Evolutionary conservation across 352 stramenopile species (phyloP), one percentile per base, ranked within the genome.

Genomic region (Pythium sp.): DNA sequence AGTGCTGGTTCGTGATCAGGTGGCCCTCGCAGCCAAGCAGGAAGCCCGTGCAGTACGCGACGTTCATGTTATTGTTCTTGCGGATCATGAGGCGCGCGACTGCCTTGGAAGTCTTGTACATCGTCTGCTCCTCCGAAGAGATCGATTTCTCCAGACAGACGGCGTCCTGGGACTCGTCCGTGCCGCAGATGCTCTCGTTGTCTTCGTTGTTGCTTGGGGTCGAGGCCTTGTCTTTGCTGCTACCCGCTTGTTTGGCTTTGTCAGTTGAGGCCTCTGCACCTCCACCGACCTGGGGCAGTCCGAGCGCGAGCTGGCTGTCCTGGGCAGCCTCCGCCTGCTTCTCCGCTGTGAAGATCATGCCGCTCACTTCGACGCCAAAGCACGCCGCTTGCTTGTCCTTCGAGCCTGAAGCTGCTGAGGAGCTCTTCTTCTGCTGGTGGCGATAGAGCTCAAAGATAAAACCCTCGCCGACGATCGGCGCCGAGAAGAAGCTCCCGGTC

Each of bases 1-100:
- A 94, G 66, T 94, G 86, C 58, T 94, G 73, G 75, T 94, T 94
- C 14, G 86, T 94, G 63, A 94, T 71, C 61, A 94, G 53, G 68
- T 94, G 84, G 15, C 84, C 86, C 14, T 90, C 82, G 64, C 84
- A 91, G n/a, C 86, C 86, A 0, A 94, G 51, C 3, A 94, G 43
- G 54, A 81, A 94, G 14, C 84, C 86, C 26, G 86, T 92, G 70
- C 86, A 94, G 62, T 77, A 94, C 9, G 82, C 82, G 26, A 86
- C 69, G 57, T 77, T 69, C 71, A 90, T 77, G 30, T 74, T 79
- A 54, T 83, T 87, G 61, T 89, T 71, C 57, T 89, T 89, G 66
- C 79, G 73, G 51, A 91, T 92, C 28, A 76, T 86, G 20, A 94
- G 73, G 8, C 86, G 81, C 28, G 79, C 86, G 20, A 94, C 84